Conservation (phyloP, 805 yeast genomes). For the Jamesozyma gamospora region DNA sequence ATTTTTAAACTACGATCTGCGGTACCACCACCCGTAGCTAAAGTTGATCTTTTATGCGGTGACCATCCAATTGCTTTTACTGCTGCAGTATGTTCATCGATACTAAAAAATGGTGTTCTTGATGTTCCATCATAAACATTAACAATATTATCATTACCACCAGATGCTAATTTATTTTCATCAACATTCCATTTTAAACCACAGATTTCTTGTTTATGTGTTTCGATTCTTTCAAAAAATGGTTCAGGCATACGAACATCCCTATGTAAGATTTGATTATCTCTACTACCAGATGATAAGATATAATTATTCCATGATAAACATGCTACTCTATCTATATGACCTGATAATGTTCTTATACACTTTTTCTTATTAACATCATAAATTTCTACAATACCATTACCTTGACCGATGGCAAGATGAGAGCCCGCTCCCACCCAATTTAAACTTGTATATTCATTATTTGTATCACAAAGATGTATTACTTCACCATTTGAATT, state of each 20-base stretch:
- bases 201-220: constrained; percentile 91
- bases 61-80: constrained; percentile 97
- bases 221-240: constrained; percentile 56
- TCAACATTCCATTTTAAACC: constrained; percentile 91
- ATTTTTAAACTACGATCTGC: constrained; percentile 83
- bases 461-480: constrained; percentile 62
- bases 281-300: constrained; percentile 79
- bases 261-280: constrained; percentile 72
- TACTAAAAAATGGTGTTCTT: constrained; percentile 57
- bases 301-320: constrained; percentile 92
- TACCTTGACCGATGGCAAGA: constrained; percentile 80
- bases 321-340: constrained; percentile 72
- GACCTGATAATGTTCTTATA: constrained; percentile 88
- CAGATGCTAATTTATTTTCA: constrained; percentile 86
- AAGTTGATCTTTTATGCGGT: constrained; percentile 87
- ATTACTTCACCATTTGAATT: constrained; percentile 76
- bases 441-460: constrained; percentile 74
- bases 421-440: constrained; percentile 97
- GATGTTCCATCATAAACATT: constrained; percentile 77
- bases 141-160: constrained; percentile 85
- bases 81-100: constrained; percentile 84
- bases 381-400: constrained; percentile 90
- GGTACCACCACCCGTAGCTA: constrained; percentile 96
- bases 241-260: constrained; percentile 87
- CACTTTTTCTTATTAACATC: constrained; percentile 77